Base-by-base conservation (phyloP, 352 stramenopile species). In the Pythium oligandrum region DNA sequence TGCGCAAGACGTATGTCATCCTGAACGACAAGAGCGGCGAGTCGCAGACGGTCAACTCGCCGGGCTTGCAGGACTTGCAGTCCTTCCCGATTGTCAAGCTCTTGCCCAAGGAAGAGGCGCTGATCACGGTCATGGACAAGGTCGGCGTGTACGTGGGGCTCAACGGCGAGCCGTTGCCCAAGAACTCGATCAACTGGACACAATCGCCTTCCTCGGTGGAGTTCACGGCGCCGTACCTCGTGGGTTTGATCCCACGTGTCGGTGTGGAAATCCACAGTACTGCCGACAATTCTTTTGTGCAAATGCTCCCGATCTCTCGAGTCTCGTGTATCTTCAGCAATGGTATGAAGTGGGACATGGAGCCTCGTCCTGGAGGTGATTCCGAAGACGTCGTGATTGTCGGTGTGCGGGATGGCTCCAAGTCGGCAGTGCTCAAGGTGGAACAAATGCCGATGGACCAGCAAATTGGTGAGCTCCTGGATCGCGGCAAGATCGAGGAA, bases 301-400 rank as follows among this genome's bases (percentile, higher is more conserved):
- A 95, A 62, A 85, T 72, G 5, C 64, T 95, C 44, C 63, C 82
- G 9, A 63, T 95, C 6, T 66, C 71, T 31, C 70, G 75, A 26
- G 83, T 71, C 4, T 71, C 73, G 6, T 84, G 75, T 26, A 90
- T 95, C 59, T 95, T 95, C 61, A 73, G 75, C 43, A 95, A 95
- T 58, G 84, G 84, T n/a, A 95, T 95, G 84, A 95, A 95, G 64
- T 95, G 82, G 63, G 82, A 95, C 59, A 95, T 95, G 84, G 82
- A 93, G 32, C 84, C 84, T 2, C 71, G 84, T 26, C 77, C 71
- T 8, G 78, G 63, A 31, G 80, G 78, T 36, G 84, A 95, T 47
- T 71, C 64, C 3, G 84, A 95, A 51, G 84, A 95, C 47, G 75
- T 93, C 7, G 63, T 95, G 39, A 67, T 95, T 35, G 77, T 89